A percentile compares a stretch with the other conserved stretches of the same genome.
These are phyloP conservation scores for Aspergillus nomiae DNA, from an alignment of 2,329 filamentous ascomycete species.

Conservation along the genomic window DNA sequence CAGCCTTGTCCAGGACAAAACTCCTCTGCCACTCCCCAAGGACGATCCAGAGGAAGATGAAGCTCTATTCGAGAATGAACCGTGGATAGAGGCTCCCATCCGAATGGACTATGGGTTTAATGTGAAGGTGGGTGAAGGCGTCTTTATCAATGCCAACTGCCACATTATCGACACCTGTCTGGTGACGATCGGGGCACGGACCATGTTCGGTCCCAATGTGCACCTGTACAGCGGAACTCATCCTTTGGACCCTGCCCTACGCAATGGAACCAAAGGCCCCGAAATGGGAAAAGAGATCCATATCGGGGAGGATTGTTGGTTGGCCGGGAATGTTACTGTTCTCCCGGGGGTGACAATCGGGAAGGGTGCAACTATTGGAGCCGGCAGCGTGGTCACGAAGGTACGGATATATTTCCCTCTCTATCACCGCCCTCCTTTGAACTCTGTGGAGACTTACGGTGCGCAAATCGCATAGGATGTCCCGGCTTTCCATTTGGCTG, in stretches of 20 bases:
- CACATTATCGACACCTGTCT: slow-evolving; percentile 75
- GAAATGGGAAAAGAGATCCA: slow-evolving; percentile 73
- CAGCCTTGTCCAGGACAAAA: slow-evolving; percentile 65
- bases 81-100: slow-evolving; percentile 71
- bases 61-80: slow-evolving; percentile 62
- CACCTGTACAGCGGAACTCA: slow-evolving; percentile 75
- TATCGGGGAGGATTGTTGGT: slow-evolving; percentile 80
- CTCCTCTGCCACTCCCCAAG: slow-evolving; percentile 63
- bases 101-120: slow-evolving; percentile 79
- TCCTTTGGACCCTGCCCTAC: slow-evolving; percentile 71
- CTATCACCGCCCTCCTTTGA: background rate
- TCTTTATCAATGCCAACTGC: slow-evolving; percentile 75
- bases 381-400: slow-evolving; percentile 82
- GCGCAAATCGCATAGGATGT: slow-evolving; percentile 34
- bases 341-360: slow-evolving; percentile 79
- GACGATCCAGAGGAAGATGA: slow-evolving; percentile 66
- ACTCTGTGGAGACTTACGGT: background rate
- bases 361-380: slow-evolving; percentile 71
- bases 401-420: slow-evolving; percentile 29
- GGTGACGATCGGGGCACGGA: slow-evolving; percentile 75
- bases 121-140: slow-evolving; percentile 67
- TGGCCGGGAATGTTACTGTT: slow-evolving; percentile 71
- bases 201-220: slow-evolving; percentile 77
- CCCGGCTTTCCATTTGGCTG: slow-evolving; percentile 44
- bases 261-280: slow-evolving; percentile 74